Evolutionary conservation across 2,329 filamentous ascomycete genomes (phyloP).

Genomic region (Epichloe sibirici): DNA sequence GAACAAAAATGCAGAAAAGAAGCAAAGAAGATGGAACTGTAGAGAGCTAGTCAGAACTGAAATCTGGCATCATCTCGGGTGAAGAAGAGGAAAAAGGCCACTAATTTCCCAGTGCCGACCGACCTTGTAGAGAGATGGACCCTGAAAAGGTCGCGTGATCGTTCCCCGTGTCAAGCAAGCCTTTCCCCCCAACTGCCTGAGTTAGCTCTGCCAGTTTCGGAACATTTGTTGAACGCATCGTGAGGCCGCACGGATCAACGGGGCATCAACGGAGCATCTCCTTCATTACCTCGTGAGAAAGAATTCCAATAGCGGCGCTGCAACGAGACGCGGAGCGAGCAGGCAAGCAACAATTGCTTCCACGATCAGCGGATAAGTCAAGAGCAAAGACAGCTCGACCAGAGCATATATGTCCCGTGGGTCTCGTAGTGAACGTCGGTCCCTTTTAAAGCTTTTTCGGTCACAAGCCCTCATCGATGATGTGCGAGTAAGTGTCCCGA

Average conservation of each 20-base stretch:
- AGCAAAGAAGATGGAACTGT: not conserved
- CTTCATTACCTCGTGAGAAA: not conserved
- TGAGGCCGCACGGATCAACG: conserved; percentile 6
- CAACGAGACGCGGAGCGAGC: not conserved
- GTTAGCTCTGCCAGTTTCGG: not conserved
- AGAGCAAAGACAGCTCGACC: not conserved
- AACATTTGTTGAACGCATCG: conserved; percentile 3
- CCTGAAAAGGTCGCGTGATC: conserved; percentile 10
- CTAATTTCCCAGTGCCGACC: conserved; percentile 1
- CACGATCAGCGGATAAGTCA: not conserved
- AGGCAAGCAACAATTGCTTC: not conserved
- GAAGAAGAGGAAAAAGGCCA: not conserved
- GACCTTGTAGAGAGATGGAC: conserved; percentile 2
- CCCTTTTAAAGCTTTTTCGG: not conserved
- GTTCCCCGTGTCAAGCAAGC: conserved; percentile 1
- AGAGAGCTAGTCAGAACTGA: not conserved
- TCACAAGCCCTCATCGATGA: not conserved
- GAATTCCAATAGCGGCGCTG: not conserved
- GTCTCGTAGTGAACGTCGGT: not conserved
- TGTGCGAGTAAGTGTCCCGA: not conserved
- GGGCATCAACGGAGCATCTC: not conserved
- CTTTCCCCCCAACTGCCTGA: not conserved
- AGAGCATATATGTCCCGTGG: not conserved
- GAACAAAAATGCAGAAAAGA: not conserved
- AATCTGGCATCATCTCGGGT: not conserved